phyloP scores from a whole-genome alignment of 106 monocot species.

The Dactylorhiza incarnata region DNA sequence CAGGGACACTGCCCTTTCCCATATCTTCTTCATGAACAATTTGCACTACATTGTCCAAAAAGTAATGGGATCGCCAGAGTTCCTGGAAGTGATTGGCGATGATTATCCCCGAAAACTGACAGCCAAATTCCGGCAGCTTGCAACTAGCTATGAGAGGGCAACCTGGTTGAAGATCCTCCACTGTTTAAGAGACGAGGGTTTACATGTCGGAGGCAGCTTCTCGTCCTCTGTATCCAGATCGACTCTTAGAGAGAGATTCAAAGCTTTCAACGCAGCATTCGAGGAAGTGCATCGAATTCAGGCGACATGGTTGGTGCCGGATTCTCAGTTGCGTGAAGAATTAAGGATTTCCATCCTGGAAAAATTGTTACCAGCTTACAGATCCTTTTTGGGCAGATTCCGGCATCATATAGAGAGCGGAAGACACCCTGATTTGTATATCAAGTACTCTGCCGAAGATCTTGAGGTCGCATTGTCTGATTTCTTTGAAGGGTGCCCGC shows the following conservation, averaged over 20 bases:
- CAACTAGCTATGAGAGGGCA: slow-evolving; percentile 74
- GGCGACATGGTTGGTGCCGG: slow-evolving; percentile 72
- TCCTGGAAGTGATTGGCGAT: slow-evolving; percentile 60
- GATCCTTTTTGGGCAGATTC: slow-evolving; percentile 80
- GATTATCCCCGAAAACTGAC: slow-evolving; percentile 58
- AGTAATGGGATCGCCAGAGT: slow-evolving; percentile 59
- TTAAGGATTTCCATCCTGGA: slow-evolving; percentile 82
- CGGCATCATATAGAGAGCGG: slow-evolving; percentile 77
- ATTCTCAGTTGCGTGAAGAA: slow-evolving; percentile 78
- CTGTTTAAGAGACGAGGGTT: slow-evolving; percentile 80
- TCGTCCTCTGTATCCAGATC: slow-evolving; percentile 56
- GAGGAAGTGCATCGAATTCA: slow-evolving; percentile 72
- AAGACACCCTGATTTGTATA: slow-evolving; percentile 78
- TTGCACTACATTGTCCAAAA: slow-evolving; percentile 91
- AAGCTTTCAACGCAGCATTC: slow-evolving; percentile 81
- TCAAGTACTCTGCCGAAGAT: slow-evolving; percentile 92
- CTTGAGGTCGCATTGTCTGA: slow-evolving; percentile 66
- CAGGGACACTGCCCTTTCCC: slow-evolving; percentile 52
- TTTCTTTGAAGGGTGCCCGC: slow-evolving; percentile 68
- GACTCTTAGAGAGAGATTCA: slow-evolving; percentile 78
- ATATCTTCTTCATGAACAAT: slow-evolving; percentile 91
- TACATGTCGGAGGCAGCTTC: slow-evolving; percentile 78
- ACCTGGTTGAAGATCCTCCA: slow-evolving; percentile 64
- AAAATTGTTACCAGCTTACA: slow-evolving; percentile 76
- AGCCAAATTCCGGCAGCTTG: slow-evolving; percentile 55